These are phyloP conservation scores for Fusarium bulbicola DNA, from an alignment of 2,329 filamentous ascomycete genomes.

Conservation along the genomic window DNA sequence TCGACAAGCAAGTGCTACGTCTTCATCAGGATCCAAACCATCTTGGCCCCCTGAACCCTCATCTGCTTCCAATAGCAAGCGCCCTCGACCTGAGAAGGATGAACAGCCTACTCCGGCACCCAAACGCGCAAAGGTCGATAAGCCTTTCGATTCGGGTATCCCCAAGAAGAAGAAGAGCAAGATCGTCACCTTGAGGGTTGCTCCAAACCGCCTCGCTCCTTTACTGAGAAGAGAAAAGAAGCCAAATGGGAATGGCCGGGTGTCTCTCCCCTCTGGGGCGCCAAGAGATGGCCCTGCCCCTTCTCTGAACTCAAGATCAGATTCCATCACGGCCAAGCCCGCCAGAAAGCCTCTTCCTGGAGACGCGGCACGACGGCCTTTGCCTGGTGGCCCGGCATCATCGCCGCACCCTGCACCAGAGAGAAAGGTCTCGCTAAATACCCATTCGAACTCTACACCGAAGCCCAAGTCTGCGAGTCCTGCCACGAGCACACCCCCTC, in stretches of 20 bases:
- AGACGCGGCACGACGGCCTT: slow-evolving; percentile 44
- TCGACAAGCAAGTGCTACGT: slow-evolving; percentile 38
- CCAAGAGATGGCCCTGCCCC: slow-evolving; percentile 39
- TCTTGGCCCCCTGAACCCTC: slow-evolving; percentile 31
- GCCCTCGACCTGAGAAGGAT: slow-evolving; percentile 51
- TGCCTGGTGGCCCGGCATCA: slow-evolving; percentile 43
- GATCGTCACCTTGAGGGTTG: slow-evolving; percentile 51
- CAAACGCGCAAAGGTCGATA: slow-evolving; percentile 52
- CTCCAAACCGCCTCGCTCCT: slow-evolving; percentile 47
- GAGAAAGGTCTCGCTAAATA: slow-evolving; percentile 42
- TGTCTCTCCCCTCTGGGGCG: slow-evolving; percentile 46
- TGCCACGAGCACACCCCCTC: slow-evolving; percentile 36
- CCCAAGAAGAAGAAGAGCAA: slow-evolving; percentile 44
- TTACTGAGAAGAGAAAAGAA: slow-evolving; percentile 45
- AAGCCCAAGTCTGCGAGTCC: slow-evolving; percentile 39
- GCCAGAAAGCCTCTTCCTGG: slow-evolving; percentile 50
- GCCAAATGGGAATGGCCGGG: slow-evolving; percentile 38
- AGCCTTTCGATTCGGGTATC: slow-evolving; percentile 36
- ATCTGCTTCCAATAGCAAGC: slow-evolving; percentile 43
- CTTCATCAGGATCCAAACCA: slow-evolving; percentile 32
- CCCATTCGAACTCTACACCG: slow-evolving; percentile 31
- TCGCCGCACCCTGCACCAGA: slow-evolving; percentile 37
- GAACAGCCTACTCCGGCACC: slow-evolving; percentile 47
- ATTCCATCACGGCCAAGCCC: slow-evolving; percentile 48
- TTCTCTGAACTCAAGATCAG: slow-evolving; percentile 37